phyloP scores from a whole-genome alignment of 2,329 filamentous ascomycete species.

The Aureobasidium sp. region DNA sequence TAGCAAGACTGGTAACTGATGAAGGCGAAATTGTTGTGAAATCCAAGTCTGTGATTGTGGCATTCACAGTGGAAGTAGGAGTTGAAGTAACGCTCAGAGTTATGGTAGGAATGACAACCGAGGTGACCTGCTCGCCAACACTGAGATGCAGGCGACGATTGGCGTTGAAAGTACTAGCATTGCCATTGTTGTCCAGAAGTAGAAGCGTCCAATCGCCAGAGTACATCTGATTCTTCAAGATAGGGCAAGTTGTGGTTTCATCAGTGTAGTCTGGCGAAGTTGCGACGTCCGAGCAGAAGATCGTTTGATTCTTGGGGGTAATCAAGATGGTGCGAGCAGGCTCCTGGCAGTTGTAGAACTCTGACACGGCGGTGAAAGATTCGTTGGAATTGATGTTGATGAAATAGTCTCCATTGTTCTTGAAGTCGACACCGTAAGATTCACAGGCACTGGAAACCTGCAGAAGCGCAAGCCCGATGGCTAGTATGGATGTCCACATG shows the following conservation, averaged over 20 bases:
- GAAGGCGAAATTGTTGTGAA: neutral
- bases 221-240: conserved; percentile 34
- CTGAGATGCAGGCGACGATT: conserved; percentile 32
- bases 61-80: conserved; percentile 18
- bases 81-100: conserved; percentile 20
- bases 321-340: conserved; percentile 33
- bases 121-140: conserved; percentile 26
- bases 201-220: conserved; percentile 36
- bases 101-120: conserved; percentile 15
- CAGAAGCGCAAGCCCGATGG: neutral
- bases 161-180: conserved; percentile 35
- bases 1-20: conserved; percentile 19
- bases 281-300: conserved; percentile 31
- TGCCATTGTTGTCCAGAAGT: conserved; percentile 34
- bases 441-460: conserved; percentile 15
- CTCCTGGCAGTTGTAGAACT: conserved; percentile 35
- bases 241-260: conserved; percentile 32
- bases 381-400: conserved; percentile 34
- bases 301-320: conserved; percentile 30
- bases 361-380: conserved; percentile 34
- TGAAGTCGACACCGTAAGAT: conserved; percentile 30
- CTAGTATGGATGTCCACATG: neutral
- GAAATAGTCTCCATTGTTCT: conserved; percentile 35
- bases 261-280: conserved; percentile 31
- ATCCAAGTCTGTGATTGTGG: conserved; percentile 16